These are phyloP conservation scores for Paecilomyces fulvus DNA, from an alignment of 2,329 filamentous ascomycete species.

Conservation along the genomic window DNA sequence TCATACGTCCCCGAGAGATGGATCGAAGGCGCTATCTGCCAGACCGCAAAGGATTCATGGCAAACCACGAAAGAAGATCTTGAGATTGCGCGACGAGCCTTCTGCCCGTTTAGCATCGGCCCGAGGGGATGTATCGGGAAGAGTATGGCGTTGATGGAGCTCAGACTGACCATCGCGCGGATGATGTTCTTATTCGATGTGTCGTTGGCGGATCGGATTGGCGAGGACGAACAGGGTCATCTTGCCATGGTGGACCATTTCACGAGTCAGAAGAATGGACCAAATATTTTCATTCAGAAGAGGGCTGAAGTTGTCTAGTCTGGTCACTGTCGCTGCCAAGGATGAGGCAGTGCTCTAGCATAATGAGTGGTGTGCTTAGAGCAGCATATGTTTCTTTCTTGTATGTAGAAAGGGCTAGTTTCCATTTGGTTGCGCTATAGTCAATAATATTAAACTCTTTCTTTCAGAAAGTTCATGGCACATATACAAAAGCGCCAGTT, in stretches of 20 bases:
- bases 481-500: too few relatives aligned
- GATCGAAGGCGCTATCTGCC: conserved; percentile 43
- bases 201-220: conserved; percentile 22
- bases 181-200: conserved; percentile 34
- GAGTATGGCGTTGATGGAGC: conserved; percentile 35
- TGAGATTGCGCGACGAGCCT: conserved; percentile 54
- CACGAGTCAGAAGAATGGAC: conserved; percentile 28
- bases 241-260: conserved; percentile 31
- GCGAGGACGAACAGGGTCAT: conserved; percentile 27
- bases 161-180: conserved; percentile 30
- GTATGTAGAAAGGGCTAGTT: neutral
- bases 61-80: conserved; percentile 42
- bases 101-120: conserved; percentile 52
- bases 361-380: neutral
- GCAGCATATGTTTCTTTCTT: neutral
- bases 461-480: too few relatives aligned
- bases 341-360: neutral
- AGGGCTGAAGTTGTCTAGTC: neutral
- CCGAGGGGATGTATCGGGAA: conserved; percentile 36
- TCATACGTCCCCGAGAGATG: conserved; percentile 57
- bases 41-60: conserved; percentile 27
- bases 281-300: conserved; percentile 21
- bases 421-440: neutral
- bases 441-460: neutral
- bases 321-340: too few relatives aligned